These are phyloP conservation scores for Ogataea methylovora DNA, from an alignment of 805 yeast species.

Conservation along the genomic window DNA sequence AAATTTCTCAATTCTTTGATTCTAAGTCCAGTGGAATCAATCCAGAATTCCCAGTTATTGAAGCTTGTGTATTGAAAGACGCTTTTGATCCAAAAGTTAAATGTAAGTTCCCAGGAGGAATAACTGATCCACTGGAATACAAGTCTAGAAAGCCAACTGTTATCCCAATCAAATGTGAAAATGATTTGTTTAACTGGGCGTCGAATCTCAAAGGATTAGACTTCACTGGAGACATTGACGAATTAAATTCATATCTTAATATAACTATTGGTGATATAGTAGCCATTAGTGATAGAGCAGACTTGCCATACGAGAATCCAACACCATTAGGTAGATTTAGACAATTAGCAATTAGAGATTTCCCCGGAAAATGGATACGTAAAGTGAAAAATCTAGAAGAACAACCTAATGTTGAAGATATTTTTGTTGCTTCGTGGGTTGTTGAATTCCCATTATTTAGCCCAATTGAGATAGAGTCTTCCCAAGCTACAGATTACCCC, in stretches of 20 bases:
- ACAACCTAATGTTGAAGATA: constrained; percentile 18
- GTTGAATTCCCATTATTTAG: constrained; percentile 89
- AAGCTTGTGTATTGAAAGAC: constrained; percentile 56
- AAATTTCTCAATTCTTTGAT: constrained; percentile 36
- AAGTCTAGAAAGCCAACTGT: constrained; percentile 52
- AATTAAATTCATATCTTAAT: constrained; percentile 27
- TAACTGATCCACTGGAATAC: constrained; percentile 36
- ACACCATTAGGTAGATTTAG: constrained; percentile 88
- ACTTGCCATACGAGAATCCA: constrained; percentile 78
- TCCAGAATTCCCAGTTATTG: constrained; percentile 60
- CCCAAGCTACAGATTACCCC: constrained; percentile 41
- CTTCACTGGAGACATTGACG: constrained; percentile 7
- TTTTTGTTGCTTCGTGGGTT: constrained; percentile 73
- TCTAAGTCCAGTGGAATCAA: constrained; percentile 19
- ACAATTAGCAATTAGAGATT: constrained; percentile 56
- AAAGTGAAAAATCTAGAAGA: constrained; percentile 13
- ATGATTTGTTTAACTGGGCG: constrained; percentile 38
- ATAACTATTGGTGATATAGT: constrained; percentile 64
- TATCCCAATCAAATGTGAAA: constrained; percentile 38
- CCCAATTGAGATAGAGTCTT: constrained; percentile 45
- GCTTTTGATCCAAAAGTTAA: constrained; percentile 34
- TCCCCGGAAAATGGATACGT: constrained; percentile 45
- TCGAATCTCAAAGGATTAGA: background rate
- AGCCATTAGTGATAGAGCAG: constrained; percentile 71
- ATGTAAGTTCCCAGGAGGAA: constrained; percentile 19